These are phyloP conservation scores for Platismatia glauca DNA, from an alignment of 495 filamentous ascomycete genomes.

Conservation along the genomic window DNA sequence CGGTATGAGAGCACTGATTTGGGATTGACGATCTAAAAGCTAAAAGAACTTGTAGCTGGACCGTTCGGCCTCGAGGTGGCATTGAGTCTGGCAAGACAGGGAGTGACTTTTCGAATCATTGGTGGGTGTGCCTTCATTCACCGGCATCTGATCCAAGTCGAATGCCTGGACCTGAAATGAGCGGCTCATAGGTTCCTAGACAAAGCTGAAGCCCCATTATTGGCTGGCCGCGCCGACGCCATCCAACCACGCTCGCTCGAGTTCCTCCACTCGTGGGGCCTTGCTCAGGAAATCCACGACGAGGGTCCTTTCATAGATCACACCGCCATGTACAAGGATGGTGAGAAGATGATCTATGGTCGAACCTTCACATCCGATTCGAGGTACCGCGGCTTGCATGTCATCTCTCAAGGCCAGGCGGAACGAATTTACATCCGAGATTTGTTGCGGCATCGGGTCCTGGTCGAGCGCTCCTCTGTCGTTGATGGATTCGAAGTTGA, in stretches of 20 bases:
- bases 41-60: slow-evolving; percentile 20
- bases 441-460: slow-evolving; percentile 16
- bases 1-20: slow-evolving; percentile 20
- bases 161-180: no score
- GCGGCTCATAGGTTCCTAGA: slow-evolving; percentile 13
- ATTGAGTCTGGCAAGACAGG: slow-evolving; percentile 27
- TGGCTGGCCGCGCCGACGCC: slow-evolving; percentile 30
- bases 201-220: slow-evolving; percentile 23
- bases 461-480: slow-evolving; percentile 29
- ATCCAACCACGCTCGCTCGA: slow-evolving; percentile 34
- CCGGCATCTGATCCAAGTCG: not conserved
- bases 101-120: slow-evolving; percentile 29
- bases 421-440: slow-evolving; percentile 33
- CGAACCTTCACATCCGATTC: slow-evolving; percentile 29
- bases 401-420: slow-evolving; percentile 33
- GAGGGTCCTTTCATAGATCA: slow-evolving; percentile 33
- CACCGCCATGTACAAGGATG: slow-evolving; percentile 32
- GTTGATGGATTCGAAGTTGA: slow-evolving; percentile 11
- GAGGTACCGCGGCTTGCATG: slow-evolving; percentile 30
- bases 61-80: slow-evolving; percentile 27
- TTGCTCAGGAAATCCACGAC: slow-evolving; percentile 30
- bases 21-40: no score
- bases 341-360: slow-evolving; percentile 25
- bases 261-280: slow-evolving; percentile 28
- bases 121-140: slow-evolving; percentile 14